Evolutionary conservation across 139 green algal species (phyloP).

Genomic region (Chlamydomonas incerta): DNA sequence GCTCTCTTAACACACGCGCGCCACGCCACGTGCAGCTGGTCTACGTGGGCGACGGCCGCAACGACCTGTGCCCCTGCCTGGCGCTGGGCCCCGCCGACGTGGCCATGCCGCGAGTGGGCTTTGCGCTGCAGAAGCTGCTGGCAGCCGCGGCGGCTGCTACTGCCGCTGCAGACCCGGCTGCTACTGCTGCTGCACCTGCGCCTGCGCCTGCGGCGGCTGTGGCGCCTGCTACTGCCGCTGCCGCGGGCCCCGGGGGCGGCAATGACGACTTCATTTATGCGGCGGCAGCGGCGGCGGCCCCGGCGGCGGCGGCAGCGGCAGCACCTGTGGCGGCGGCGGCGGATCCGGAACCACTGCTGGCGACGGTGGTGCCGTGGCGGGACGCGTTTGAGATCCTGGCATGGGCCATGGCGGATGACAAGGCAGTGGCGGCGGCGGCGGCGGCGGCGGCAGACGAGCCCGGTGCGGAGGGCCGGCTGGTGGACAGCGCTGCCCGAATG

Average conservation of each 20-base stretch:
- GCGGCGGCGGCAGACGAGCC: too few species aligned
- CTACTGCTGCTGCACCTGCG: too few species aligned
- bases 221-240: not conserved
- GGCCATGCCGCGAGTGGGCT: constrained; percentile 45
- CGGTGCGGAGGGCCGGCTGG: not conserved
- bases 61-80: constrained; percentile 56
- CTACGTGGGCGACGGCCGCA: constrained; percentile 48
- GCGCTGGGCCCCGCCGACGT: constrained; percentile 15
- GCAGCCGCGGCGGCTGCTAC: constrained; percentile 29
- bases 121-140: constrained; percentile 52
- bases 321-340: not conserved
- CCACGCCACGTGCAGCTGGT: not conserved
- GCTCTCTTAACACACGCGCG: too few species aligned
- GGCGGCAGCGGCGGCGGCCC: too few species aligned
- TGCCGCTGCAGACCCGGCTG: constrained; percentile 50
- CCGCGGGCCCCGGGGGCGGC: too few species aligned
- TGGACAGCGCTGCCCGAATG: not conserved
- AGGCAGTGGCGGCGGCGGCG: too few species aligned
- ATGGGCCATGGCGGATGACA: not conserved
- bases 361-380: not conserved
- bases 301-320: too few species aligned
- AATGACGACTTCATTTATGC: not conserved
- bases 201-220: not conserved
- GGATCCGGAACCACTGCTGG: not conserved
- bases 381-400: not conserved